Base-by-base conservation (phyloP, 345 rosid genomes). In the Linum lewisii region DNA sequence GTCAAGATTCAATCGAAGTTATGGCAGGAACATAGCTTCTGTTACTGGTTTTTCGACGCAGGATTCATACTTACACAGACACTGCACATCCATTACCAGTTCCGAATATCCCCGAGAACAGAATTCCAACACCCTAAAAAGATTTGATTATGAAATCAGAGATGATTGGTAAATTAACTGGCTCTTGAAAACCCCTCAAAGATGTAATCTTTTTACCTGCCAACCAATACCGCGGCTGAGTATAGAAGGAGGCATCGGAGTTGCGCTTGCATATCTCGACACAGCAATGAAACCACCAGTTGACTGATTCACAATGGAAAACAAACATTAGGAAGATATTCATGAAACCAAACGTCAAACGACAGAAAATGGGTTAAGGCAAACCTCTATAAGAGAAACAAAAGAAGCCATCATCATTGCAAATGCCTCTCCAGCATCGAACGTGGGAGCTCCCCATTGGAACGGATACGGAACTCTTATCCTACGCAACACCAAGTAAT, bases 391-490 rank as follows among this genome's bases (percentile, higher is more conserved):
- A 60, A 92, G 88, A 20, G 96, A 81, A 37, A 86, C 95, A 62
- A 92, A 88, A 49, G 98, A 92, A 75, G 80, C 60, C 63, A 85
- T 82, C 98, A 92, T 92, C 98, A 92, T 92, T 51, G 95, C 96
- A 55, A 92, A 92, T 52, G 93, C 72, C 79, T 92, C 98, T 68
- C 98, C 98, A 0, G 98, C 98, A 72, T 92, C 84, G 64, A 92
- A 92, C 23, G 94, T 75, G 55, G 98, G 98, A 65, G 98, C 85
- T 72, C 98, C 98, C 98, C 96, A 92, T 73, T 92, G 98, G 69
- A 92, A 92, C 44, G 98, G 98, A 71, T 88, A 92, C 53, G 98
- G 96, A 38, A 88, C 83, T 76, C 97, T 77, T 73, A 92, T 92
- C 98, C 97, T 92, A 67, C 58, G 76, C 16, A 15, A 44, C 61